These are phyloP conservation scores for Globisporangium middletonii DNA, from an alignment of 352 stramenopile species.

Conservation along the genomic window DNA sequence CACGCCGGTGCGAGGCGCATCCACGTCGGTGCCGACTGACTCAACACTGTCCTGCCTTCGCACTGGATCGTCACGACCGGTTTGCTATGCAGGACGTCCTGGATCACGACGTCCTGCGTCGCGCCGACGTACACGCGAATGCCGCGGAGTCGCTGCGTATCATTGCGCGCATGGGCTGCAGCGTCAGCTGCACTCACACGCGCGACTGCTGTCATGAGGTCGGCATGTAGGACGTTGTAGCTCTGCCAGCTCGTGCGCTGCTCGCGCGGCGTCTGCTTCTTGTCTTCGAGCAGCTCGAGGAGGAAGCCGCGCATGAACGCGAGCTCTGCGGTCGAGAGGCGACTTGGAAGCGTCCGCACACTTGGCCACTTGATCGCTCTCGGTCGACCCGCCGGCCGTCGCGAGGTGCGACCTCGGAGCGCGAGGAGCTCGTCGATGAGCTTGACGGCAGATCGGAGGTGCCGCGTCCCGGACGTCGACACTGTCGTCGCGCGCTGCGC, in stretches of 20 bases:
- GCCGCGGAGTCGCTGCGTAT: slow-evolving; percentile 15
- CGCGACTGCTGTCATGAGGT: slow-evolving; percentile 27
- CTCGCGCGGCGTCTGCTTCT: slow-evolving; percentile 16
- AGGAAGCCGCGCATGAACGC: slow-evolving; percentile 30
- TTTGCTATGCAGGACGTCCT: slow-evolving; percentile 40
- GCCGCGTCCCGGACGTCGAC: slow-evolving; percentile 4
- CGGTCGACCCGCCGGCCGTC: slow-evolving; percentile 1
- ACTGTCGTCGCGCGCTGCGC: slow-evolving; percentile 10
- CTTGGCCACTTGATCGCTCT: slow-evolving; percentile 32
- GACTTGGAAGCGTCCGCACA: slow-evolving; percentile 18
- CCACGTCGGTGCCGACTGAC: slow-evolving; percentile 35
- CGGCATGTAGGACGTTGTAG: slow-evolving; percentile 35
- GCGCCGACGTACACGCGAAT: slow-evolving; percentile 41
- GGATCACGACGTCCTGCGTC: slow-evolving; percentile 29
- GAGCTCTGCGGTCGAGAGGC: slow-evolving; percentile 26
- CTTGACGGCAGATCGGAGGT: slow-evolving; percentile 18
- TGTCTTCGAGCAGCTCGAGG: slow-evolving; percentile 28
- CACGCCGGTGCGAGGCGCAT: slow-evolving; percentile 54
- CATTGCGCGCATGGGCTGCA: not conserved
- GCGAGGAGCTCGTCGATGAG: slow-evolving; percentile 28
- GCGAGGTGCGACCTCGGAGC: not conserved
- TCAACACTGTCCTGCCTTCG: slow-evolving; percentile 28
- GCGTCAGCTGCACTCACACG: not conserved
- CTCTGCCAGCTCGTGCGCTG: slow-evolving; percentile 34
- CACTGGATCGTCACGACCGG: slow-evolving; percentile 40